These are phyloP conservation scores for Malus asiatica DNA, from an alignment of 306 rosid genomes.

Conservation along the genomic window DNA sequence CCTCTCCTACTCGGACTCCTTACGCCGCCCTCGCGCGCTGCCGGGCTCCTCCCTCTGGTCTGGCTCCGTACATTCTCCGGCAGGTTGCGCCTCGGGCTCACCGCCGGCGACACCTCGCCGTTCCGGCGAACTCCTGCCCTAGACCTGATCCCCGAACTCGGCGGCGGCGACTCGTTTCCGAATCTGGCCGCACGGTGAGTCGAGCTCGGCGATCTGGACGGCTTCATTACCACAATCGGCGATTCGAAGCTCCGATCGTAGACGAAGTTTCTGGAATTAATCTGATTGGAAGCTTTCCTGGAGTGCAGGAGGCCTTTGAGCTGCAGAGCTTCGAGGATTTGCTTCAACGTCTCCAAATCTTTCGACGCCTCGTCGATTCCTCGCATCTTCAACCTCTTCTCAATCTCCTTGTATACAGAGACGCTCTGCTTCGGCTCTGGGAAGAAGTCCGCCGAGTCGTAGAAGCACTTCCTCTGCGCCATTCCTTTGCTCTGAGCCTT, in stretches of 20 bases:
- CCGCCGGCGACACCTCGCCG: constrained; percentile 13
- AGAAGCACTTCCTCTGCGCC: constrained; percentile 68
- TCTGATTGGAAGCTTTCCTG: constrained; percentile 18
- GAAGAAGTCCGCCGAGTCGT: constrained; percentile 71
- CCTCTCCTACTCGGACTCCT: constrained; percentile 53
- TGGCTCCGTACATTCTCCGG: constrained; percentile 30
- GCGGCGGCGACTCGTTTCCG: constrained; percentile 53
- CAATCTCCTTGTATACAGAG: constrained; percentile 55
- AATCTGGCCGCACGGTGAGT: constrained; percentile 27
- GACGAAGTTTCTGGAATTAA: constrained; percentile 33
- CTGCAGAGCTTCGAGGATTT: constrained; percentile 77
- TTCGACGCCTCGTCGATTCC: constrained; percentile 68
- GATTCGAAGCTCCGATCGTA: constrained; percentile 35
- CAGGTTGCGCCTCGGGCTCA: constrained; percentile 35
- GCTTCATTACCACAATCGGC: constrained; percentile 66
- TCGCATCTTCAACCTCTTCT: constrained; percentile 60
- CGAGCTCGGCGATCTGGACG: constrained; percentile 32
- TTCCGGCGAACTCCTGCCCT: constrained; percentile 37
- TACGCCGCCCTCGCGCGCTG: constrained; percentile 29
- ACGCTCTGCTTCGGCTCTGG: constrained; percentile 67
- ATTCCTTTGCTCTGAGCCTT: constrained; percentile 37
- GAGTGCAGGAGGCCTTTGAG: constrained; percentile 87
- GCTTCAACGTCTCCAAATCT: constrained; percentile 69
- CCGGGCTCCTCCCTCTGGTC: constrained; percentile 27
- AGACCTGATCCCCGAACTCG: constrained; percentile 34